phyloP scores from a whole-genome alignment of 257 asterid species.

The Salvia hispanica region DNA sequence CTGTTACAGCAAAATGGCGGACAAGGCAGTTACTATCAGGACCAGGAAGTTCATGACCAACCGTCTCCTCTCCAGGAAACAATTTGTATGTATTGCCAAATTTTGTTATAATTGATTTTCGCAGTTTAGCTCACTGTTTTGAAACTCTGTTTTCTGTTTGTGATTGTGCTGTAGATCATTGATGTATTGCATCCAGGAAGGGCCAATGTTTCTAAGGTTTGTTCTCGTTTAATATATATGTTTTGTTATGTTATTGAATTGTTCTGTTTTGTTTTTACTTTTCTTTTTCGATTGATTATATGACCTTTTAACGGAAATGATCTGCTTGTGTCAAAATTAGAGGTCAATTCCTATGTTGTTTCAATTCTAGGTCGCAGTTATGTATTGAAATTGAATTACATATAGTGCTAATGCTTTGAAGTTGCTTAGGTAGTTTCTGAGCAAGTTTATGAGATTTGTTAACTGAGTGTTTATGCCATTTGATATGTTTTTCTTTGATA shows the following conservation, averaged over 20 bases:
- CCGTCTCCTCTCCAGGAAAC: conserved; percentile 84
- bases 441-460: no score
- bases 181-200: conserved; percentile 94
- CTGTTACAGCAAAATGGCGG: conserved; percentile 67
- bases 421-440: no score
- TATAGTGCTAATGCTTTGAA: no score
- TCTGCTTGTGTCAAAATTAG: background rate
- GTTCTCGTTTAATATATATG: background rate
- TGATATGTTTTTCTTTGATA: background rate
- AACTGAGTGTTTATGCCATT: background rate
- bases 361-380: no score
- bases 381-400: no score
- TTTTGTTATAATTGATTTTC: background rate
- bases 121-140: background rate
- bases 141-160: background rate
- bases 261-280: background rate
- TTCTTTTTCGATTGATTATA: background rate
- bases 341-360: no score
- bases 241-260: no score
- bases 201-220: conserved; percentile 87
- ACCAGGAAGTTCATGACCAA: conserved; percentile 93
- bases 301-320: background rate
- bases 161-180: conserved; percentile 47
- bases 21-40: conserved; percentile 85
- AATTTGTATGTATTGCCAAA: conserved; percentile 51